Evolutionary conservation across 208 protist species (phyloP).

Genomic region (Trypanosoma caninum): DNA sequence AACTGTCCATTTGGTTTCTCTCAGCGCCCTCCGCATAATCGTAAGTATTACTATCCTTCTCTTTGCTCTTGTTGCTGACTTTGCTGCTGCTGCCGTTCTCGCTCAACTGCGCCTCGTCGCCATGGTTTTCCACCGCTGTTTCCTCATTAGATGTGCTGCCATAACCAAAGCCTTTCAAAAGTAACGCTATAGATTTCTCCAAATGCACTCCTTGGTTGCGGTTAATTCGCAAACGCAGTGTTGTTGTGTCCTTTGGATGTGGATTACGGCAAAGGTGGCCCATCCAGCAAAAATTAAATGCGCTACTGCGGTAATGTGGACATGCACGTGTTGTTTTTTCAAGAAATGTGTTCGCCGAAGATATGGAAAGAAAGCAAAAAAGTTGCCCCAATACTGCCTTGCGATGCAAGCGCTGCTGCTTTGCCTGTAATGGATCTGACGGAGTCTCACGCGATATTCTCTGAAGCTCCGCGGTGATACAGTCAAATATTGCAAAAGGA

Average conservation of each 20-base stretch:
- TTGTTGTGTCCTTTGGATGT: not conserved
- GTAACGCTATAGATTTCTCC: not conserved
- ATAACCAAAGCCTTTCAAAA: conserved; percentile 13
- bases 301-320: conserved; percentile 18
- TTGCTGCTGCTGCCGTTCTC: not conserved
- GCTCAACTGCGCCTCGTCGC: not conserved
- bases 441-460: not conserved
- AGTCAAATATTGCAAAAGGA: conserved; percentile 22
- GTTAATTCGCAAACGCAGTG: not conserved
- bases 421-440: not conserved
- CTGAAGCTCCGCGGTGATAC: conserved; percentile 14
- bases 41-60: too few relatives aligned
- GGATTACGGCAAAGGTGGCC: conserved; percentile 25
- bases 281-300: conserved; percentile 28
- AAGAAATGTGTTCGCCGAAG: not conserved
- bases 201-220: not conserved
- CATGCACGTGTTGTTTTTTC: conserved; percentile 20
- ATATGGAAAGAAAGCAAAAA: conserved; percentile 26
- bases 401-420: conserved; percentile 3
- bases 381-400: conserved; percentile 24
- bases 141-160: not conserved
- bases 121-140: not conserved
- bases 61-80: not conserved
- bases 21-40: too few relatives aligned
- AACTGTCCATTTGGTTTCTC: not conserved